These are phyloP conservation scores for Eutrema salsugineum DNA, from an alignment of 441 rosid genomes.

Conservation along the genomic window DNA sequence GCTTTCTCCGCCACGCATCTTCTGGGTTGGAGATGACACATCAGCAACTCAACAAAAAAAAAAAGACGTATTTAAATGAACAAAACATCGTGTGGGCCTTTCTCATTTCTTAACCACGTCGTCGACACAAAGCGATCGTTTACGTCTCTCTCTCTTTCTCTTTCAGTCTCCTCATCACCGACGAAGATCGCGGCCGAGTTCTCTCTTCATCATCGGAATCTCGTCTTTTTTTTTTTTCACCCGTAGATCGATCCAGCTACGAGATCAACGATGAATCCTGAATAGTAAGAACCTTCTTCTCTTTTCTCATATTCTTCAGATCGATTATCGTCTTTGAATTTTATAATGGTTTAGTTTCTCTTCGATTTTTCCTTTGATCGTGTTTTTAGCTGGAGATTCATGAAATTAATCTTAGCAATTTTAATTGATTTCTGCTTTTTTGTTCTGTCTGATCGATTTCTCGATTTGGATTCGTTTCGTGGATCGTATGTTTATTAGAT, in stretches of 20 bases:
- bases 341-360: not conserved
- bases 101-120: slow-evolving; percentile 24
- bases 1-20: slow-evolving; percentile 33
- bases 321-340: not conserved
- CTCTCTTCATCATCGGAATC: not conserved
- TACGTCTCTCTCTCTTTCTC: slow-evolving; percentile 14
- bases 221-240: not conserved
- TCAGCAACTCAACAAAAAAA: slow-evolving; percentile 19
- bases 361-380: not conserved
- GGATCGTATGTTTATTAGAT: slow-evolving; percentile 31
- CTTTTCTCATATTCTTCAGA: not conserved
- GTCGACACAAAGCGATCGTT: slow-evolving; percentile 21
- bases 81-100: slow-evolving; percentile 14
- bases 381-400: not conserved
- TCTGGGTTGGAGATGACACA: slow-evolving; percentile 26
- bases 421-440: not conserved
- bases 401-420: not conserved
- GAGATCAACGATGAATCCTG: slow-evolving; percentile 76
- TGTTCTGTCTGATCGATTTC: not conserved
- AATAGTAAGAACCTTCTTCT: slow-evolving; percentile 56
- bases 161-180: slow-evolving; percentile 27
- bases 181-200: slow-evolving; percentile 16
- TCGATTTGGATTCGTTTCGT: not conserved
- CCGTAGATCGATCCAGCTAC: slow-evolving; percentile 19
- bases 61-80: slow-evolving; percentile 16